These are phyloP conservation scores for Monilinia polystroma DNA, from an alignment of 2,329 filamentous ascomycete genomes.

Conservation along the genomic window DNA sequence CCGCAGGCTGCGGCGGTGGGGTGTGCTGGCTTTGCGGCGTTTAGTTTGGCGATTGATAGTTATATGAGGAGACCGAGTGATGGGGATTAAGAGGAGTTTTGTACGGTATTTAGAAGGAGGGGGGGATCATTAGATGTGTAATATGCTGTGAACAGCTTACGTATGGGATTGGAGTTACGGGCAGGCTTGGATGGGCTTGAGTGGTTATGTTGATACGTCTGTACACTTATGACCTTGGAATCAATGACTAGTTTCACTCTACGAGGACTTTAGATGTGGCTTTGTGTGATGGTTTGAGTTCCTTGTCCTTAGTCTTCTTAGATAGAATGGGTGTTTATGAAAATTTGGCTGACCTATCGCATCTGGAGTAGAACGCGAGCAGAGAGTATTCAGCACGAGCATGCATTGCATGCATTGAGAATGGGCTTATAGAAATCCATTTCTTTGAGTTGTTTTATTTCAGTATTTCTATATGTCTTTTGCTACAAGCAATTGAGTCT, in stretches of 20 bases:
- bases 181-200: conserved; percentile 14
- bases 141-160: conserved; percentile 16
- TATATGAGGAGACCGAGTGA: conserved; percentile 81
- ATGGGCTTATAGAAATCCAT: background rate
- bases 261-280: background rate
- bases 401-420: background rate
- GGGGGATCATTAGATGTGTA: conserved; percentile 3
- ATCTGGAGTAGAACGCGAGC: background rate
- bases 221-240: conserved; percentile 15
- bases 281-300: background rate
- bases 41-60: conserved; percentile 85
- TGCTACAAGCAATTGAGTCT: background rate
- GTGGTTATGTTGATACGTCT: conserved; percentile 12
- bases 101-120: background rate
- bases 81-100: conserved; percentile 41
- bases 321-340: background rate
- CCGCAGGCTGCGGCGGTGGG: conserved; percentile 86
- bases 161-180: conserved; percentile 19
- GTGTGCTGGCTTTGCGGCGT: conserved; percentile 91
- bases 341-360: background rate
- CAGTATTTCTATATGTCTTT: background rate
- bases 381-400: background rate
- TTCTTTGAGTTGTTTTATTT: background rate
- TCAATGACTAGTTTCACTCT: conserved; percentile 13
- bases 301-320: background rate